Conservation (phyloP, 345 rosid species). For the Clarkia xantiana region DNA sequence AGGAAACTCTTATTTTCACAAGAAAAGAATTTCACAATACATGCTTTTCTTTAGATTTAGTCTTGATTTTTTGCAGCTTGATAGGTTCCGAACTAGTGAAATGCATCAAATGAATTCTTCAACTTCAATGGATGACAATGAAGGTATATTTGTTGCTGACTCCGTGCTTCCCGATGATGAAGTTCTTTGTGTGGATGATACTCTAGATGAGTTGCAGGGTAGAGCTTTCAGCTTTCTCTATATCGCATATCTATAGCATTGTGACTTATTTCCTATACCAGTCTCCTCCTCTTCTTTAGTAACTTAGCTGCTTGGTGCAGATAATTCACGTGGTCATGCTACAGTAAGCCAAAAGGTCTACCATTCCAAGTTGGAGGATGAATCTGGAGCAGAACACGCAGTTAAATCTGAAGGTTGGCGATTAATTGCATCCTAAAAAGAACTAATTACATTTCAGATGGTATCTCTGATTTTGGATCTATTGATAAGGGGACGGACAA, state of each 20-base stretch:
- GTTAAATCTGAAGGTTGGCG: no score
- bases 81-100: conserved; percentile 29
- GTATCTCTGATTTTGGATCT: conserved; percentile 31
- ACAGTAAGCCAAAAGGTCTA: not conserved
- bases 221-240: not conserved
- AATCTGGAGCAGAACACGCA: no score
- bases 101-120: conserved; percentile 9
- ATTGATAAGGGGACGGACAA: conserved; percentile 42
- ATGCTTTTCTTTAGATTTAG: conserved; percentile 9
- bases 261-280: not conserved
- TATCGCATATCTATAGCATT: not conserved
- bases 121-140: conserved; percentile 14
- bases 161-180: conserved; percentile 1
- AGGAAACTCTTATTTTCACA: no score
- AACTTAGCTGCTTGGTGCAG: not conserved
- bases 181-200: conserved; percentile 47
- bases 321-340: not conserved
- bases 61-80: conserved; percentile 43
- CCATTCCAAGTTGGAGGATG: not conserved
- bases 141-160: conserved; percentile 12
- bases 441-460: conserved; percentile 16
- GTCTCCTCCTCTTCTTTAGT: conserved; percentile 1
- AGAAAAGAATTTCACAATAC: not conserved
- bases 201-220: conserved; percentile 51
- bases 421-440: no score